Percentiles rank a stretch among this genome's conserved stretches.
phyloP scores from a whole-genome alignment of 2,329 filamentous ascomycete species.

The Chaetomium strumarium region DNA sequence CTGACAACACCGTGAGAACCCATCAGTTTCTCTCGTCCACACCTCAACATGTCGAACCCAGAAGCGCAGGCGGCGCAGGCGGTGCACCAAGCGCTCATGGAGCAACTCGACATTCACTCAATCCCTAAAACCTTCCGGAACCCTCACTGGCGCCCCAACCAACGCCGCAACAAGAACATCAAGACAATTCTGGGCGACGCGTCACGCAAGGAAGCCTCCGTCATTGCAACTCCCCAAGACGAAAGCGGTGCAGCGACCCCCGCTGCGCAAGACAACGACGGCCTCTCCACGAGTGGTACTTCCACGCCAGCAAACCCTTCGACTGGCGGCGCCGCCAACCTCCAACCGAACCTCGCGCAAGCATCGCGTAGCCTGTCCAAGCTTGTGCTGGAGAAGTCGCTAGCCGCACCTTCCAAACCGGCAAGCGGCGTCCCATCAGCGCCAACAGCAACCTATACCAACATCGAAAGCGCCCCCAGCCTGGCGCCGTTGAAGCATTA shows the following conservation, averaged over 20 bases:
- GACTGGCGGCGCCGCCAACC: constrained; percentile 32
- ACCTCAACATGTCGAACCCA: constrained; percentile 34
- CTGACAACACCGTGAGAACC: background rate
- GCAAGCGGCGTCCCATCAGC: constrained; percentile 41
- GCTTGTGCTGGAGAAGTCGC: constrained; percentile 71
- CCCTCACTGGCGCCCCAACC: constrained; percentile 81
- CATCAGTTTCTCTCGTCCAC: constrained; percentile 1
- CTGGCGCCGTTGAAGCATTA: constrained; percentile 81
- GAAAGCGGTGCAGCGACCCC: constrained; percentile 71
- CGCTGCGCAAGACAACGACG: constrained; percentile 39
- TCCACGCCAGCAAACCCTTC: constrained; percentile 52
- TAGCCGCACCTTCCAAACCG: constrained; percentile 41
- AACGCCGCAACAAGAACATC: constrained; percentile 97
- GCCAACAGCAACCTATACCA: constrained; percentile 82
- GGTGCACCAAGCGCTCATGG: constrained; percentile 78
- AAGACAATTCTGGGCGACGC: constrained; percentile 93
- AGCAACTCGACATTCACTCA: constrained; percentile 84
- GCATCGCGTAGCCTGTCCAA: constrained; percentile 81
- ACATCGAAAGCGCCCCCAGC: constrained; percentile 85
- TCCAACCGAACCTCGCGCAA: constrained; percentile 72
- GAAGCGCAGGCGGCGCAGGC: constrained; percentile 73
- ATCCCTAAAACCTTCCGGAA: constrained; percentile 88
- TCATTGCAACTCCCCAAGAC: constrained; percentile 71
- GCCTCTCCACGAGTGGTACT: constrained; percentile 51
- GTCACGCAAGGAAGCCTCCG: constrained; percentile 81